Percentiles rank a stretch among this genome's conserved stretches.
Conservation (phyloP, 129 eudicot genomes). For the Flaveria robusta region DNA sequence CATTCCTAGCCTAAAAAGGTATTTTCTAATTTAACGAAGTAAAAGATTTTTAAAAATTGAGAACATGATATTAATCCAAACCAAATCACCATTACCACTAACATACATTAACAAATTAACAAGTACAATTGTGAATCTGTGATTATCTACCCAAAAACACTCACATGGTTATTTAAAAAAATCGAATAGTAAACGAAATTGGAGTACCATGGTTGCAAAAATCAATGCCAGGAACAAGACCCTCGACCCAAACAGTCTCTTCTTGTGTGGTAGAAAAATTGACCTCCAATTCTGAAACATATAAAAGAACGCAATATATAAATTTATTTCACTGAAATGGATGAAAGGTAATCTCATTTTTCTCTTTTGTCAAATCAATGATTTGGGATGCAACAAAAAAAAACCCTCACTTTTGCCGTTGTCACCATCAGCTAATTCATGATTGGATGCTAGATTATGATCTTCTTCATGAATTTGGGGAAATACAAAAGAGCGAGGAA, state of each 20-base stretch:
- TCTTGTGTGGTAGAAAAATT: slow-evolving; percentile 42
- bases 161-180: neutral
- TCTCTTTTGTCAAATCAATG: slow-evolving; percentile 11
- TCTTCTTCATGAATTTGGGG: slow-evolving; percentile 53
- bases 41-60: too few relatives aligned
- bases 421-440: slow-evolving; percentile 31
- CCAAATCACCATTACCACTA: neutral
- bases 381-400: neutral
- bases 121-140: neutral
- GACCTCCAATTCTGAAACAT: slow-evolving; percentile 36
- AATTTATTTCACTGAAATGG: neutral
- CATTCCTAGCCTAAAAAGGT: neutral
- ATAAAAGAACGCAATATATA: slow-evolving; percentile 8
- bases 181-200: neutral
- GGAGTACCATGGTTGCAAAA: slow-evolving; percentile 95
- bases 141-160: neutral
- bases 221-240: slow-evolving; percentile 97
- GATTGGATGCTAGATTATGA: slow-evolving; percentile 27
- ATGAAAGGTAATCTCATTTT: neutral
- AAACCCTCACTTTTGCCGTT: slow-evolving; percentile 45
- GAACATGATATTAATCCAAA: too few relatives aligned
- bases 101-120: neutral
- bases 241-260: slow-evolving; percentile 86
- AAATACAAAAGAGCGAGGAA: slow-evolving; percentile 68
- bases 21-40: neutral